A percentile compares a stretch with the other conserved stretches of the same genome.
Conservation (phyloP, 768 basidiomycete genomes). For the Fomitopsis pulvina region DNA sequence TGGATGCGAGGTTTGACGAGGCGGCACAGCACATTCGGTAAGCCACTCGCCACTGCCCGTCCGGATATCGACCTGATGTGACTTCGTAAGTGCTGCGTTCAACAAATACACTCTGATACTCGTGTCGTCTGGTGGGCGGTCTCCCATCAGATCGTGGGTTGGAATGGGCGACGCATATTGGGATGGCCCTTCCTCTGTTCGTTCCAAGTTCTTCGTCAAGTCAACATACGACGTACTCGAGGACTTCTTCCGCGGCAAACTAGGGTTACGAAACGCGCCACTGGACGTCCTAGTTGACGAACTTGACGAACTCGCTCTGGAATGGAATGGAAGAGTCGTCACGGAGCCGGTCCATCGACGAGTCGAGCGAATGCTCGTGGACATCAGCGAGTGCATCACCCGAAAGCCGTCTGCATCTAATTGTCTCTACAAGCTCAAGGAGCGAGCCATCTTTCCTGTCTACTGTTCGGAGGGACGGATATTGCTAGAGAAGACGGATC, state of each 20-base stretch:
- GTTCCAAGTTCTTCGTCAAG: constrained; percentile 11
- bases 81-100: constrained; percentile 9
- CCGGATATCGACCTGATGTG: neutral
- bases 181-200: constrained; percentile 16
- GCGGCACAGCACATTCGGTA: constrained; percentile 15
- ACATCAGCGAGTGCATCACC: constrained; percentile 6
- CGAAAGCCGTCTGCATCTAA: neutral
- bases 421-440: constrained; percentile 4
- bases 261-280: constrained; percentile 9
- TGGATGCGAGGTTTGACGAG: constrained; percentile 19
- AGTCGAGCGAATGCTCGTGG: constrained; percentile 12
- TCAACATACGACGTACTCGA: constrained; percentile 7
- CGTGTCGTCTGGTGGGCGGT: neutral
- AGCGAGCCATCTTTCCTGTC: constrained; percentile 10
- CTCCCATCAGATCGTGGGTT: constrained; percentile 5
- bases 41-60: neutral
- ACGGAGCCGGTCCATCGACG: neutral
- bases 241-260: constrained; percentile 13
- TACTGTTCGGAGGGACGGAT: neutral
- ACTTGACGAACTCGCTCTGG: constrained; percentile 4
- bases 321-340: neutral
- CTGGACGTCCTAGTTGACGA: constrained; percentile 14
- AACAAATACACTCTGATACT: constrained; percentile 7
- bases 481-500: constrained; percentile 2
- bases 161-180: constrained; percentile 11